Conservation (phyloP, 2,329 filamentous ascomycete genomes). For the Sordariomycetes sp. region DNA sequence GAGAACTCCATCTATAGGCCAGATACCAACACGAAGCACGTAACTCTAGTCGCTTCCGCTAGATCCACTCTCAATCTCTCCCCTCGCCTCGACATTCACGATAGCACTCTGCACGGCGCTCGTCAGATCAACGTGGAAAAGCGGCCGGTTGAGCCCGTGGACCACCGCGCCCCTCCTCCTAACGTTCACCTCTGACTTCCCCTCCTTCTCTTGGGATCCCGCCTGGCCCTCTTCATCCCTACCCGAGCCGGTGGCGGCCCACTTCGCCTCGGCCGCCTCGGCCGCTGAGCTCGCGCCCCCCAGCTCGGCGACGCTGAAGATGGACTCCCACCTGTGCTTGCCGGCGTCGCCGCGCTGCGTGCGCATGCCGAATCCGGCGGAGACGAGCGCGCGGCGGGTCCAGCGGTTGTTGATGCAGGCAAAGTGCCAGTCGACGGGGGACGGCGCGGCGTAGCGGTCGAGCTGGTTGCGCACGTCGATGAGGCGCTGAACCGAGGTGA, state of each 20-base stretch:
- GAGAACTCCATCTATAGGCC: not conserved
- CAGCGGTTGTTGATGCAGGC: conserved; percentile 89
- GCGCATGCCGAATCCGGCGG: conserved; percentile 82
- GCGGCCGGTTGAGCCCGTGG: conserved; percentile 75
- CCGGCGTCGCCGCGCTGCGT: conserved; percentile 21
- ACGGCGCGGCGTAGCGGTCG: conserved; percentile 71
- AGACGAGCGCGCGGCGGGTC: conserved; percentile 82
- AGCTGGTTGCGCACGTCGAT: conserved; percentile 94
- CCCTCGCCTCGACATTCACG: conserved; percentile 57
- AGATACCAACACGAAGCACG: not conserved
- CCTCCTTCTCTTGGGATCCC: conserved; percentile 39
- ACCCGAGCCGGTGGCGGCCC: conserved; percentile 23
- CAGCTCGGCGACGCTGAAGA: conserved; percentile 86
- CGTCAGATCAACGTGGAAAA: conserved; percentile 91
- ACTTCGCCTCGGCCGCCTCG: conserved; percentile 42
- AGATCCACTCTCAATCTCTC: conserved; percentile 16
- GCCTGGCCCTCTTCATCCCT: conserved; percentile 69
- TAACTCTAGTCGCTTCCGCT: not conserved
- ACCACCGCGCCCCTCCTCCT: conserved; percentile 35
- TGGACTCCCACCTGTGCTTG: conserved; percentile 75
- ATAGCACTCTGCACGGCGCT: conserved; percentile 82
- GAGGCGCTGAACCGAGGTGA: conserved; percentile 83
- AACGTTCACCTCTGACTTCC: conserved; percentile 9
- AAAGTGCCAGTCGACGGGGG: conserved; percentile 88
- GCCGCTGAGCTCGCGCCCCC: conserved; percentile 62